Percentiles rank a stretch among this genome's conserved stretches.
Evolutionary conservation across 2,329 filamentous ascomycete species (phyloP).

Genomic region (Diaporthe citrichinensis): DNA sequence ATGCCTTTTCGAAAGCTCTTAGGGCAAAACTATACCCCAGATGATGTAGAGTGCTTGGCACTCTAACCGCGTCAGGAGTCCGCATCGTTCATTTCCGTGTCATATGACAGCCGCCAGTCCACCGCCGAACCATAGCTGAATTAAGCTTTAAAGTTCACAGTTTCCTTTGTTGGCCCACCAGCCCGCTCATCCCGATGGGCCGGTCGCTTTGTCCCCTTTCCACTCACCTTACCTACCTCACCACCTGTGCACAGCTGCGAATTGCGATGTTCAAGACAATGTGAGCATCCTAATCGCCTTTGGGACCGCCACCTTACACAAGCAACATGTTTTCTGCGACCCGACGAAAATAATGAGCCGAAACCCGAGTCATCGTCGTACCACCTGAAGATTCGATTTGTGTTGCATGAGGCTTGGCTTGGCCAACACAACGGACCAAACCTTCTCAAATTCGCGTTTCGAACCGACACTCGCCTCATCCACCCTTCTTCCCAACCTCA

Average conservation of each 20-base stretch:
- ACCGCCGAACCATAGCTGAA: not conserved
- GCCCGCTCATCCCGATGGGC: not conserved
- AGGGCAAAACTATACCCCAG: not conserved
- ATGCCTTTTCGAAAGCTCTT: not conserved
- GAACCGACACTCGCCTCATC: not conserved
- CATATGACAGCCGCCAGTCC: constrained; percentile 13
- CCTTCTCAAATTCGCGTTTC: not conserved
- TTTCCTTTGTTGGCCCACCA: not conserved
- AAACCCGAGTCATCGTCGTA: not conserved
- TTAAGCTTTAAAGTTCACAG: constrained; percentile 3
- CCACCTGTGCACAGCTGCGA: not conserved
- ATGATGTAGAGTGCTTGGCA: constrained; percentile 11
- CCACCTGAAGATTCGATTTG: constrained; percentile 14
- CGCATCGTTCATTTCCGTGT: constrained; percentile 25
- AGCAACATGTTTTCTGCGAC: not conserved
- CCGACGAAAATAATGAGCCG: not conserved
- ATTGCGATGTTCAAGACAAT: not conserved
- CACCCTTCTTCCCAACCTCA: not conserved
- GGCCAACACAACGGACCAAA: constrained; percentile 2
- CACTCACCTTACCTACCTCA: not conserved
- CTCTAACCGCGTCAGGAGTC: constrained; percentile 22
- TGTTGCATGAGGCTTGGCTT: constrained; percentile 23
- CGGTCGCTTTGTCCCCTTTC: not conserved
- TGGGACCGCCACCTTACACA: not conserved
- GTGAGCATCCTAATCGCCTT: not conserved